Base-by-base conservation (phyloP, 768 basidiomycete genomes). In the Asterophora parasitica region DNA sequence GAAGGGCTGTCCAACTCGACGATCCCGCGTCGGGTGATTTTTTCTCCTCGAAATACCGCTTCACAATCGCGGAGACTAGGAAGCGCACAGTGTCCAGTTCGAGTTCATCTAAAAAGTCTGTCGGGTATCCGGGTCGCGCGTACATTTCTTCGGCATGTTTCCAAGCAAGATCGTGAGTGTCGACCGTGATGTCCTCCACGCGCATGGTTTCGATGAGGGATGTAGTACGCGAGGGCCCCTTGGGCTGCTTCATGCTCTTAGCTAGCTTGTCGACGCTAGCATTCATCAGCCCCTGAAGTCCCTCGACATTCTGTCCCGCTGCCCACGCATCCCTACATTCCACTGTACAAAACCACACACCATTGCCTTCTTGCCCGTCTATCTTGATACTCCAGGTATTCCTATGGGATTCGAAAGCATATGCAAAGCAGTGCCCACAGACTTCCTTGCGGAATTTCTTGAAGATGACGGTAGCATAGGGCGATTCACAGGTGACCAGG, bases 381-480 rank as follows among this genome's bases (percentile, higher is more conserved):
- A 66, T 61, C 47, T 65, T 69, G 54, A 73, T 55, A 33, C 58
- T 71, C 81, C 81, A 82, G 20, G 68, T 58, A 50, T 67, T 65
- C 63, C 68, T 69, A 26, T 71, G 68, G 20, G 67, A 66, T 43
- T 80, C 77, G 54, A 76, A 76, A 19, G 78, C 71, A 57, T 85
- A 84, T 32, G 73, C 71, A 58, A 82, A 85, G 62, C 84, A 86
- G 58, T 76, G 66, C 8, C 73, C 77, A 54, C 83, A 86, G 39
- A 83, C 81, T 59, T 84, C 83, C 59, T 78, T 81, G 33, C 81
- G 72, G 53, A 83, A 85, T 51, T 76, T 75, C 56, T 74, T 79
- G 61, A 77, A 77, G 42, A 86, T 69, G 28, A 81, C 79, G 42
- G 71, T 72, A 0, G 76, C 71, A 56, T 79, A 83, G 1, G 84